Base-by-base conservation (phyloP, 805 yeast species). In the Candida ovalis region DNA sequence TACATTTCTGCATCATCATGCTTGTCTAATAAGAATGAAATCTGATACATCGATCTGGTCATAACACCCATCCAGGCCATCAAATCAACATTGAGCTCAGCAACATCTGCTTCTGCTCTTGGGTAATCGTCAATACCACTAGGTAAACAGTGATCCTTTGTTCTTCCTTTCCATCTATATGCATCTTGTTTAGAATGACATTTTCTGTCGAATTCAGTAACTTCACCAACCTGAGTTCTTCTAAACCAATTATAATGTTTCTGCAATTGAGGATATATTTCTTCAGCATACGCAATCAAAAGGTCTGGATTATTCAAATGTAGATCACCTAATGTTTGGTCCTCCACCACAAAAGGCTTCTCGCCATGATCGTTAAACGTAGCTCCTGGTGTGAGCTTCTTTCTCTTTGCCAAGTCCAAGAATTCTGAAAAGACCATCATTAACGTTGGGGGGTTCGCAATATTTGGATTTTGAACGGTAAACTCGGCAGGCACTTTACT, bases 81-180 rank as follows among this genome's bases (percentile, higher is more conserved):
- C 48, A 92, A 72, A 62, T 94, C 99, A 28, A 94, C 94, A 58
- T 94, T 86, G 43, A 94, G 72, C 67, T 94, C 99, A 1, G 95
- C 95, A 37, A 83, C 75, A 64, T 89, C 96, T 2, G 95, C 92
- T 6, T 78, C 80, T 1, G 90, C 84, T 52, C 99, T 78, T 32
- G 99, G 99, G 61, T 91, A 94, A 62, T 94, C 99, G 66, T 94
- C 99, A 33, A 94, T 65, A 0, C 99, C 99, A 66, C 95, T 85
- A 8, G 99, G 94, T 45, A 92, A 73, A 63, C 96, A 87, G 59
- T 88, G 97, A 3, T 83, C 78, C 19, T 74, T 71, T 0, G 97
- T 87, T 55, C 98, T 80, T 4, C 98, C 99, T 49, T 89, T 78
- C 99, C 99, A 94, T 63, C 96, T 75, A 64, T 86, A 94, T 0